Evolutionary conservation across 176 grass and related monocot genomes (phyloP), one percentile per base, ranked within the genome.

Genomic region (Bromus sterilis): DNA sequence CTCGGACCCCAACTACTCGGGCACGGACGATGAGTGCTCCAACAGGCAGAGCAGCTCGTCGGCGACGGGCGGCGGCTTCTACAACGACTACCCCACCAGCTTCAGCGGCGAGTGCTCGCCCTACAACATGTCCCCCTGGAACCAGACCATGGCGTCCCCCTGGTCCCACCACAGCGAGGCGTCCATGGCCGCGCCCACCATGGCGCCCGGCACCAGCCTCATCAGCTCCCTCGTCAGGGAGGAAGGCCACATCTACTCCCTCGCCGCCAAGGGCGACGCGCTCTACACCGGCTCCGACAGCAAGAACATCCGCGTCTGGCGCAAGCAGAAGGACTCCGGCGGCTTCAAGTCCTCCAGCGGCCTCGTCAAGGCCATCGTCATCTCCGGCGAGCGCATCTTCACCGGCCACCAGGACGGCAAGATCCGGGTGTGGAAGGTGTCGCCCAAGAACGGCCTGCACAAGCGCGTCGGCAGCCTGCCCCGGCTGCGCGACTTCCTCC

Each of bases 281-380:
- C 92, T 97, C 14, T 97, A 97, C 89, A 94, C 92, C 1, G 94
- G 94, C 9, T 97, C 92, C 0, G 94, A 97, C 82, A 97, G 94
- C 92, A 97, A 97, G 94, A 97, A 97, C 79, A 97, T 97, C 85
- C 84, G 94, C 82, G 87, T 97, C 0, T 97, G 94, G 94, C 91
- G 87, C 83, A 97, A 94, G 80, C 94, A 97, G 91, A 83, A 94
- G 83, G 94, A 97, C 74, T 91, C 91, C 23, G 92, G 89, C 3
- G 92, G 90, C 15, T 97, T 97, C 94, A 97, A 97, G 80, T 97
- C 92, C 3, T 89, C 92, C 28, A 97, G 94, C 77, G 94, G 94
- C 25, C 91, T 97, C 44, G 94, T 97, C 11, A 97, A 97, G 89
- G 90, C 94, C 20, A 97, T 97, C 66, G 88, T 97, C 59, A 94